A percentile compares a stretch with the other conserved stretches of the same genome.
phyloP scores from a whole-genome alignment of 805 yeast species.

The Dipodascopsis uninucleata region DNA sequence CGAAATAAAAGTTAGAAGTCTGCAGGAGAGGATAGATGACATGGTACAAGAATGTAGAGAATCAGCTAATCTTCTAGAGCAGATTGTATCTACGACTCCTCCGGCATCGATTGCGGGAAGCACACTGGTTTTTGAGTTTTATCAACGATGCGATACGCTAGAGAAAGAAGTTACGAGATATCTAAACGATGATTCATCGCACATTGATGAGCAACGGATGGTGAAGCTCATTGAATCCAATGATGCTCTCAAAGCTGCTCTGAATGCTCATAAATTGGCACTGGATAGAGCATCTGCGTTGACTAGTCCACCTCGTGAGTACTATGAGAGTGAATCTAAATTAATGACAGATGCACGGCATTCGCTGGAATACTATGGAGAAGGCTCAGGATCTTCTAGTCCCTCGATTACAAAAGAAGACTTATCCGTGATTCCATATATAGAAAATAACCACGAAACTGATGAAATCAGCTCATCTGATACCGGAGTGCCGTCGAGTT shows the following conservation, averaged over 20 bases:
- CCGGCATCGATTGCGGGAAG: constrained; percentile 22
- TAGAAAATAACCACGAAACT: no score
- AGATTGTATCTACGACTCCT: constrained; percentile 12
- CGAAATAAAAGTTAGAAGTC: no score
- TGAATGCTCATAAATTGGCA: constrained; percentile 16
- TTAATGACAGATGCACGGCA: no score
- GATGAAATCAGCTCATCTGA: no score
- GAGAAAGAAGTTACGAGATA: constrained; percentile 4
- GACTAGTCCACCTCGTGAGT: constrained; percentile 23
- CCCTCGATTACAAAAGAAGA: no score
- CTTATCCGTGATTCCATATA: no score
- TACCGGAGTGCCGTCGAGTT: no score
- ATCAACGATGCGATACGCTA: constrained; percentile 22
- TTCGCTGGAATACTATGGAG: no score
- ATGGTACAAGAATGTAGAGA: constrained; percentile 14
- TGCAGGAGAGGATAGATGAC: constrained; percentile 2
- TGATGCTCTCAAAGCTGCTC: constrained; percentile 9
- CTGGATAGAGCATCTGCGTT: constrained; percentile 18
- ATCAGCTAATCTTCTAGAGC: constrained; percentile 16
- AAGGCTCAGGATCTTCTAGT: no score
- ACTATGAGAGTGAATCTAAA: constrained; percentile 12
- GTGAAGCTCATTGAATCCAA: constrained; percentile 10
- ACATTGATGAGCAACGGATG: constrained; percentile 8
- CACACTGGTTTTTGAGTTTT: constrained; percentile 21
- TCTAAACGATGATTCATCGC: constrained; percentile 11